A percentile compares a stretch with the other conserved stretches of the same genome.
Conservation (phyloP, 805 yeast species). For the Lipomyces sp. region DNA sequence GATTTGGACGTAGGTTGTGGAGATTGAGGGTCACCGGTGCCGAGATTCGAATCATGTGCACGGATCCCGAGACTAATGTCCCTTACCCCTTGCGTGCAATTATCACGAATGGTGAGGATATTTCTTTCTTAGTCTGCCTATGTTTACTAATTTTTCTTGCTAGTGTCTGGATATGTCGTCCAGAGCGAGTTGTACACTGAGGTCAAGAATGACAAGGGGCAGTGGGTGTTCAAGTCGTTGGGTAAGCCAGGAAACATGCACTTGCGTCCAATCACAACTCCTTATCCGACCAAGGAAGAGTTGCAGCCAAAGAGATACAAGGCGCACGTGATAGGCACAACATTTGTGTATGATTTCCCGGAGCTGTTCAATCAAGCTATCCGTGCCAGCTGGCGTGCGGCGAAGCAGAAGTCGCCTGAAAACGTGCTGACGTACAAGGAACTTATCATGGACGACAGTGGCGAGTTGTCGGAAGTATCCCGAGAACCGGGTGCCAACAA, state of each 20-base stretch:
- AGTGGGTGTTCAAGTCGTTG: constrained; percentile 95
- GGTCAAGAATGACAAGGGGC: constrained; percentile 87
- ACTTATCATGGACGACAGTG: constrained; percentile 81
- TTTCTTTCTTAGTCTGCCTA: neutral
- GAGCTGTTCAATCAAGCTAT: constrained; percentile 95
- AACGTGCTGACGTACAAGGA: constrained; percentile 80
- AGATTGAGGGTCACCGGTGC: constrained; percentile 96
- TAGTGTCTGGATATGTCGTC: constrained; percentile 93
- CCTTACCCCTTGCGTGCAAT: constrained; percentile 97
- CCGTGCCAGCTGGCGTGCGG: constrained; percentile 74
- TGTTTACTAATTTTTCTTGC: neutral
- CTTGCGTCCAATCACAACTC: constrained; percentile 90
- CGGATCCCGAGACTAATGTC: constrained; percentile 82
- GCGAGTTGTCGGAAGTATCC: constrained; percentile 79
- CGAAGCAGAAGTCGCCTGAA: constrained; percentile 56
- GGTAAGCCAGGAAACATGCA: constrained; percentile 96
- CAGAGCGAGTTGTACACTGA: constrained; percentile 94
- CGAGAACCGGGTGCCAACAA: constrained; percentile 97
- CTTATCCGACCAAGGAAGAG: constrained; percentile 97
- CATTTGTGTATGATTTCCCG: constrained; percentile 98
- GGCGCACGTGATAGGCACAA: constrained; percentile 98
- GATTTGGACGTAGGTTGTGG: constrained; percentile 97
- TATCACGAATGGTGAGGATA: constrained; percentile 67
- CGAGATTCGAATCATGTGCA: constrained; percentile 93
- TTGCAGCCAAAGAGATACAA: constrained; percentile 98